Base-by-base conservation (phyloP, 2,329 filamentous ascomycete genomes). In the Incumbomyces lentus region DNA sequence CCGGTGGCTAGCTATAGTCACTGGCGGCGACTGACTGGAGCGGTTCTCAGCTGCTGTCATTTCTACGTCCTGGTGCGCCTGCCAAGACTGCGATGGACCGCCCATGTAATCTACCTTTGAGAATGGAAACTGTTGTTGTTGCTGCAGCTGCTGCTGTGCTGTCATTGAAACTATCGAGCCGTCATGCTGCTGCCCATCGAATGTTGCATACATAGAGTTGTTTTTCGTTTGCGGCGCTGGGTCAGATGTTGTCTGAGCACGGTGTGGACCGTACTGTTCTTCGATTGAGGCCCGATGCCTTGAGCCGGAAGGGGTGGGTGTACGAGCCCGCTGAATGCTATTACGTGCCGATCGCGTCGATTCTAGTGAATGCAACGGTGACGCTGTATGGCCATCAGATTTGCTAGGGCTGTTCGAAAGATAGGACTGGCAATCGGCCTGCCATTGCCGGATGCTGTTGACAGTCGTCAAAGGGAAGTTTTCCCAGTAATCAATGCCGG, bases 401-500 rank as follows among this genome's bases (percentile, higher is more conserved):
- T 26, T 26, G 22, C 16, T 36, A 18, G 31, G 14, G 17, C 18
- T 31, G 31, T 12, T 38, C 8, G 6, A 12, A 22, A 22, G 8
- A 29, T 55, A 49, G 22, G 48, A 32, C 11, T 52, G 49, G 42
- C 58, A 63, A 34, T 62, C 59, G 22, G 56, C 49, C 47, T 67
- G 60, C 65, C 65, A 68, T 44, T 54, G 55, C 5, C 62, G 59
- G 31, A 68, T 59, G 40, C 62, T 60, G 3, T 58, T 50, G 7
- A 58, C 58, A 3, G 58, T 60, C 14, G 59, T 56, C 17, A 68
- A 53, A 6, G 65, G 65, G 43, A 61, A 65, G 3, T 52, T 52
- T 22, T 60, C 60, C 65, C 65, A 68, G 44, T 64, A 60, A 14
- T 67, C 62, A 3, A 59, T 57, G 5, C 62, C 64, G 31, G 53